Percentiles rank a stretch among this genome's conserved stretches.
phyloP scores from a whole-genome alignment of 2,329 filamentous ascomycete genomes.

The Aschersonia sp. region DNA sequence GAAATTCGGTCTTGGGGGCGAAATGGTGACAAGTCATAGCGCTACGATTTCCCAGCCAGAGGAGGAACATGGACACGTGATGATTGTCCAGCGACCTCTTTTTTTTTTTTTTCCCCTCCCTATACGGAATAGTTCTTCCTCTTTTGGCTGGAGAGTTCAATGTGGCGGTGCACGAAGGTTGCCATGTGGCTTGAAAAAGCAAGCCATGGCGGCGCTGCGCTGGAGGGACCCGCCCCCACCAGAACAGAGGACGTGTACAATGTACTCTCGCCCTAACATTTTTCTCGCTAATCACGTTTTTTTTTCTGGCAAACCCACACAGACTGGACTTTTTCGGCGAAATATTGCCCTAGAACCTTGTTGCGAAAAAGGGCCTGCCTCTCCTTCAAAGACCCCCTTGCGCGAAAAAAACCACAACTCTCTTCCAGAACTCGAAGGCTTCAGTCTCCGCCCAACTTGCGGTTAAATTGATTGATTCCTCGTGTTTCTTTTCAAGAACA shows the following conservation, averaged over 20 bases:
- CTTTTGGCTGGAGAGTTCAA: not conserved
- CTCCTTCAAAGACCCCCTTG: slow-evolving; percentile 13
- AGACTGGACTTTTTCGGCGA: too few relatives aligned
- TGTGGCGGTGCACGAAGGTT: not conserved
- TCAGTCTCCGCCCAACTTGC: slow-evolving; percentile 97
- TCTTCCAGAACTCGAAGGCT: slow-evolving; percentile 68
- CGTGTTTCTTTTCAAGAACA: slow-evolving; percentile 45
- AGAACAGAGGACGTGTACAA: not conserved
- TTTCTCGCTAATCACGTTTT: slow-evolving; percentile 13
- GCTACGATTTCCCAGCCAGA: not conserved
- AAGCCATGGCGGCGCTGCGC: too few relatives aligned
- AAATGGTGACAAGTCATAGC: not conserved
- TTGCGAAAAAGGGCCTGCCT: not conserved
- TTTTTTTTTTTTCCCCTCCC: too few relatives aligned
- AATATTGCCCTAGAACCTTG: too few relatives aligned
- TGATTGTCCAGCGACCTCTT: not conserved
- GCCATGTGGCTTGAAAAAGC: too few relatives aligned
- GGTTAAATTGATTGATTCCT: slow-evolving; percentile 99
- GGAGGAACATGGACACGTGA: not conserved
- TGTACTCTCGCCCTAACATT: slow-evolving; percentile 9
- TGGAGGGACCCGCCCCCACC: too few relatives aligned
- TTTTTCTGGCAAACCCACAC: slow-evolving; percentile 2
- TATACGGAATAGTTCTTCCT: too few relatives aligned
- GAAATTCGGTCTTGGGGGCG: not conserved
- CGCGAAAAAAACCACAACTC: slow-evolving; percentile 15